Percentiles rank a stretch among this genome's conserved stretches.
Evolutionary conservation across 1,284 basidiomycete species (phyloP).

Genomic region (Peniophora sp.): DNA sequence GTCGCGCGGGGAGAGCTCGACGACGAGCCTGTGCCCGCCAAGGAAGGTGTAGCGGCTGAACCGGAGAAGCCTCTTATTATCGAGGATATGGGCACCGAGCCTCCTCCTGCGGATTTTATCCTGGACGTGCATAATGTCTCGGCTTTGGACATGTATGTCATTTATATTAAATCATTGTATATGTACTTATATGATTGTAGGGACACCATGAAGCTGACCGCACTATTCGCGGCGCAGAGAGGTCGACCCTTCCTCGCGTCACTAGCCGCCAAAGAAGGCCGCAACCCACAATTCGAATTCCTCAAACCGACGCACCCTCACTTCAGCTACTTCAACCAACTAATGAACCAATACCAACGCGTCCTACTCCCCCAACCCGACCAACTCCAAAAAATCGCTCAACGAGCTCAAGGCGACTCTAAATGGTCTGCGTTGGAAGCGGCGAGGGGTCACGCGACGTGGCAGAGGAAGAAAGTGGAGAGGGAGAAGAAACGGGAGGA

Average conservation of each 20-base stretch:
- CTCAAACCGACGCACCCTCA: slow-evolving; percentile 92
- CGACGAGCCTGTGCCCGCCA: slow-evolving; percentile 44
- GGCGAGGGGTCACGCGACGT: slow-evolving; percentile 76
- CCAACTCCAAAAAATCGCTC: slow-evolving; percentile 62
- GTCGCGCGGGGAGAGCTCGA: slow-evolving; percentile 69
- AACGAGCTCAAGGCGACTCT: slow-evolving; percentile 49
- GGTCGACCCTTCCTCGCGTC: slow-evolving; percentile 83
- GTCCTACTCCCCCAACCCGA: slow-evolving; percentile 82
- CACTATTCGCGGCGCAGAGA: slow-evolving; percentile 90
- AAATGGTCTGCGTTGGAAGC: slow-evolving; percentile 77
- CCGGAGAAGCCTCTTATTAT: slow-evolving; percentile 18
- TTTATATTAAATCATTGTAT: slow-evolving; percentile 3
- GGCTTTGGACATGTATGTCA: slow-evolving; percentile 80
- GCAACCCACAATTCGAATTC: slow-evolving; percentile 98
- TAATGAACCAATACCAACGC: slow-evolving; percentile 95
- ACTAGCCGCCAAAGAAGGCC: slow-evolving; percentile 82
- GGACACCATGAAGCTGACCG: slow-evolving; percentile 89
- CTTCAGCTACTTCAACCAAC: slow-evolving; percentile 93
- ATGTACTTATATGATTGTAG: slow-evolving; percentile 30
- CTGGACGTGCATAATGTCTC: slow-evolving; percentile 87
- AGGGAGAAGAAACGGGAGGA: slow-evolving; percentile 83
- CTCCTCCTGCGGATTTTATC: slow-evolving; percentile 79
- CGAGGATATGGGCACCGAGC: slow-evolving; percentile 68
- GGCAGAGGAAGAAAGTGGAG: slow-evolving; percentile 81
- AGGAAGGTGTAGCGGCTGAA: slow-evolving; percentile 32